Base-by-base conservation (phyloP, 2,329 filamentous ascomycete genomes). In the Tolypocladium capitatum region DNA sequence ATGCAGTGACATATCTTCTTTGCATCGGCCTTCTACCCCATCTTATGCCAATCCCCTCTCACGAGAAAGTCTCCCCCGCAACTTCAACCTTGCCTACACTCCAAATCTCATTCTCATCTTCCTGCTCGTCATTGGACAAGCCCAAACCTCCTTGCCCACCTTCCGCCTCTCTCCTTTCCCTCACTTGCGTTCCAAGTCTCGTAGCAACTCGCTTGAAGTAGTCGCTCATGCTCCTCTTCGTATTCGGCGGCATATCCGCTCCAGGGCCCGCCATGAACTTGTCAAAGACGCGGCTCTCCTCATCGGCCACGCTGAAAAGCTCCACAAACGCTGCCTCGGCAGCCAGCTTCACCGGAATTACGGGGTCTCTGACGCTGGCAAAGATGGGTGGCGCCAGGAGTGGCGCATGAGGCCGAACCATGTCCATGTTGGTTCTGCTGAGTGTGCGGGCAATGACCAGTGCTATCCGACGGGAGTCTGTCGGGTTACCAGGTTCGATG, bases 31-130 rank as follows among this genome's bases (percentile, higher is more conserved):
- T 52, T n/a, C 48, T 18, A 27, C 40, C 36, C 45, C 46, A 16
- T 52, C 40, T 46, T 48, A 48, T 24, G 20, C 46, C 27, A 45
- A 45, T 16, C 63, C 36, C 68, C 61, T 46, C 48, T 51, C 68
- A 69, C 42, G 66, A 63, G 60, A 75, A 75, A 7, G 70, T 63
- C 49, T 87, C 85, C 9, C 78, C 84, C 43, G 69, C 71, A 13
- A 90, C 69, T 62, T 97, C 91, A 45, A 95, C 81, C 67, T 84
- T 90, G 6, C 92, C 92, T 45, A 98, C 84, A 63, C 86, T 92
- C 90, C 89, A 94, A 52, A 98, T 82, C 71, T 98, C 92, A 66
- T 80, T 84, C 71, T 96, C 88, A 67, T 98, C 92, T 61, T 98
- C 92, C 31, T 81, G 71, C 69, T 98, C 92, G 64, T 98, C 92